Conservation (phyloP, 139 green algal species). For the Coccomyxa sp. region DNA sequence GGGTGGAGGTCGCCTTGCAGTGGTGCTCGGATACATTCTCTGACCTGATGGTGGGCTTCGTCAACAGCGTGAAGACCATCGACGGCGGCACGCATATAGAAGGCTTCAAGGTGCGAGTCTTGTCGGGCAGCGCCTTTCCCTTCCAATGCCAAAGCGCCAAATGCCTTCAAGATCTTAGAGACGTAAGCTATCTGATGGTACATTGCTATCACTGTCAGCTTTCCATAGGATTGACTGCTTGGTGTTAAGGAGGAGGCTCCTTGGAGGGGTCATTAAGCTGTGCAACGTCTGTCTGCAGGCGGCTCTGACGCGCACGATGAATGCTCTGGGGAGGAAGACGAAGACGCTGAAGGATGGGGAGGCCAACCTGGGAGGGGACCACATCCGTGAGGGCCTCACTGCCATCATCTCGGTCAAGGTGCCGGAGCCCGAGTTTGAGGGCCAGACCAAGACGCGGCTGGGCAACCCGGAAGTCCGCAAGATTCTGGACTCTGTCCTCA, state of each 20-base stretch:
- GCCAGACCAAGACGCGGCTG: constrained; percentile 96
- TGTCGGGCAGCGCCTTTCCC: too few relatives aligned
- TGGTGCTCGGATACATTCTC: constrained; percentile 80
- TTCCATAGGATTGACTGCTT: too few relatives aligned
- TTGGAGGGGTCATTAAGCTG: too few relatives aligned
- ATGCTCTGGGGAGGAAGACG: constrained; percentile 63
- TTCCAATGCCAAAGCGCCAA: too few relatives aligned
- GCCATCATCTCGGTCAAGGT: constrained; percentile 80
- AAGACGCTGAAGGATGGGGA: constrained; percentile 78
- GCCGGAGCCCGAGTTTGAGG: constrained; percentile 94
- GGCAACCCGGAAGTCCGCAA: constrained; percentile 89
- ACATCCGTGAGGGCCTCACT: constrained; percentile 83
- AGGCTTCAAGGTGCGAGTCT: constrained; percentile 58
- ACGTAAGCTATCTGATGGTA: too few relatives aligned
- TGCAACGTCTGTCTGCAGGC: too few relatives aligned
- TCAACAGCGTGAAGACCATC: constrained; percentile 93
- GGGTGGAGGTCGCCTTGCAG: constrained; percentile 79
- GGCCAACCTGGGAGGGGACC: constrained; percentile 78
- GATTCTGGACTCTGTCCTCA: constrained; percentile 71
- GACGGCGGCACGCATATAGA: constrained; percentile 97
- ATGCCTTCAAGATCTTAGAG: too few relatives aligned
- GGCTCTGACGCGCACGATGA: constrained; percentile 46
- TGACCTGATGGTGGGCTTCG: constrained; percentile 89
- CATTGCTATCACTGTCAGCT: too few relatives aligned
- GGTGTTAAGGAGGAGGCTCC: too few relatives aligned